Conservation (phyloP, 2,329 filamentous ascomycete species). For the Exophiala bonariae region DNA sequence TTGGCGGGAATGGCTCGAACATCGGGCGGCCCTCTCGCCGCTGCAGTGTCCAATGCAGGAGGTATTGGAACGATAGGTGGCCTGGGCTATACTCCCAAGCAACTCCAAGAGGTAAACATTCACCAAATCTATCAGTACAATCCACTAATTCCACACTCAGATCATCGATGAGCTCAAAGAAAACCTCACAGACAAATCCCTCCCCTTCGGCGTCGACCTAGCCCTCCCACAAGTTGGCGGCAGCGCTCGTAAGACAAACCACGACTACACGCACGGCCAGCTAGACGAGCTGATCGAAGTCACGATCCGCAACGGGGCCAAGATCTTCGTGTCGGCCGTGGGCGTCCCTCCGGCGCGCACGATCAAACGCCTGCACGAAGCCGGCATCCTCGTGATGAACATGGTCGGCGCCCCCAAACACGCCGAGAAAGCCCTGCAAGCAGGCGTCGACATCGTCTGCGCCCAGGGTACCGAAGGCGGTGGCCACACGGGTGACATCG, state of each 20-base stretch:
- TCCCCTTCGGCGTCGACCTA: conserved; percentile 89
- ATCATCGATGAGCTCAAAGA: conserved; percentile 87
- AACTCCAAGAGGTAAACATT: conserved; percentile 58
- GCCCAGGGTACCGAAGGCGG: conserved; percentile 92
- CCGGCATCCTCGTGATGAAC: conserved; percentile 88
- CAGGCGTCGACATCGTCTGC: conserved; percentile 87
- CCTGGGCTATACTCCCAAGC: conserved; percentile 69
- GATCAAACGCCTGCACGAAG: conserved; percentile 74
- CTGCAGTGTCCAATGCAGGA: conserved; percentile 85
- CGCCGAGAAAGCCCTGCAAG: conserved; percentile 80
- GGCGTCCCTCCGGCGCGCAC: conserved; percentile 76
- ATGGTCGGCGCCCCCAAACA: conserved; percentile 95
- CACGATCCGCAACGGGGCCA: conserved; percentile 78
- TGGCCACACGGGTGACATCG: conserved; percentile 86
- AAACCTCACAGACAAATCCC: conserved; percentile 62
- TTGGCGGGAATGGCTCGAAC: conserved; percentile 93
- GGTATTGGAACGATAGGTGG: conserved; percentile 68
- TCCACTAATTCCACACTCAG: conserved; percentile 57
- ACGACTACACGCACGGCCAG: conserved; percentile 90
- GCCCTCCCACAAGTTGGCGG: conserved; percentile 88
- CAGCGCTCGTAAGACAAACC: conserved; percentile 82
- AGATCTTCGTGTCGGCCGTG: conserved; percentile 82
- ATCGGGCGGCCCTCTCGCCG: conserved; percentile 74
- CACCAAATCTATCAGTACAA: no score
- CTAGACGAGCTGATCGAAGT: conserved; percentile 86